Evolutionary conservation across 2,329 filamentous ascomycete species (phyloP), one percentile per base, ranked within the genome.

Genomic region (Trichoderma sp.): DNA sequence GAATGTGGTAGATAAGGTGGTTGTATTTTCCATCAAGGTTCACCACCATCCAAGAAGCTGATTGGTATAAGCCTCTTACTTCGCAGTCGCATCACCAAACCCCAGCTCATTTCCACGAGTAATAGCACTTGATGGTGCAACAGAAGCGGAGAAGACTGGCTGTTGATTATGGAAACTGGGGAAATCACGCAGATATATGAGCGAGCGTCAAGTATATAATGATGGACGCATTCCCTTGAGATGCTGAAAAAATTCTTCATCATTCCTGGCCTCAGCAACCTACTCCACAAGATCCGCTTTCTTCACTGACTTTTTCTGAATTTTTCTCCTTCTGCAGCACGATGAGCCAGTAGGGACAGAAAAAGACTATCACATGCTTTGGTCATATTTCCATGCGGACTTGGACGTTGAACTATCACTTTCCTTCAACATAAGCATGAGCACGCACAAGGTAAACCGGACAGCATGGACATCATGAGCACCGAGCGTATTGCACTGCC

Each of bases 21-120:
- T 21, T 18, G 6, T 39, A 18, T 11, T 39, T 26, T 39, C 68
- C 57, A 70, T 70, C 67, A 70, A 71, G 68, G 68, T 71, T 58
- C 68, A 28, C 39, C 26, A 63, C 6, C 15, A 58, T 58, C 43
- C 15, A 7, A 11, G 58, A 15, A 32, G 56, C 36, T 69, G 66
- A 69, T 61, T 47, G 53, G 67, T 21, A 51, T 6, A 18, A 28
- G 18, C 6, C 43, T 30, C n/a, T n/a, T 6, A 12, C 18, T 53
- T 57, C n/a, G 32, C 57, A 34, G n/a, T 12, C 4, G n/a, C 47
- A 21, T 47, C 56, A 24, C 6, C 47, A 24, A 47, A n/a, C 15
- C 60, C 15, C 18, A 24, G 18, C 21, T 32, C 18, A 43, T 60
- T 43, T 28, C 43, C 15, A 24, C 7, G n/a, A 7, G 28, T 21